Base-by-base conservation (phyloP, 768 basidiomycete species). In the Boletus sensibilis region DNA sequence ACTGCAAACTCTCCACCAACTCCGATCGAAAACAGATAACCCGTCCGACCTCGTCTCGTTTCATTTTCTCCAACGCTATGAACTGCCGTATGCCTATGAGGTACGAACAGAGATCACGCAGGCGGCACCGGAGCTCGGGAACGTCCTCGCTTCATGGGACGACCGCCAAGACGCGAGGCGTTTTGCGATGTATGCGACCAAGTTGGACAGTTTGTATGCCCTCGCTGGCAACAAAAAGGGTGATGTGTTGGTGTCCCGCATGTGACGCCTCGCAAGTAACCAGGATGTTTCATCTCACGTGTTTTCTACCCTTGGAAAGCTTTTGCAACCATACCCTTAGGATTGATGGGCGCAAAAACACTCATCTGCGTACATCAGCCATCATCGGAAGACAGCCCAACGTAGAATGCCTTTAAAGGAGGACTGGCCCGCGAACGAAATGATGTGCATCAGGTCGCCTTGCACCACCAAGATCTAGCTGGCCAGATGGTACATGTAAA, bases 41-140 rank as follows among this genome's bases (percentile, higher is more conserved):
- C 71, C 66, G 18, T 70, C 69, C 2, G 23, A 66, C 44, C 59
- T 71, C 12, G 39, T 67, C 29, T 68, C 60, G 3, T 69, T 68
- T 39, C 71, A 71, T 23, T 63, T 67, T 41, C 61, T 71, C 0
- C 53, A 49, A 1, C 54, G 42, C 5, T 39, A 50, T 12, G 69
- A 70, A 6, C 39, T 70, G 21, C 29, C 56, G 12, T 72, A 72
- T 33, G 71, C 64, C 21, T 41, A 62, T 51, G 27, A 13, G 13
- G 31, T 25, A 2, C 62, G 62, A 0, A 61, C 52, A 1, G 71
- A 70, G 37, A 35, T 66, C 29, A 18, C 51, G 2, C 27, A 29
- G 4, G 64, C 44, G 9, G 56, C 20, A 23, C 61, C 69, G 23
- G 55, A 27, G 18, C 57, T 72, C 18, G 60, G 33, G 6, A 53